Conservation (phyloP, 2,329 filamentous ascomycete genomes). For the Blastomyces emzantsi region DNA sequence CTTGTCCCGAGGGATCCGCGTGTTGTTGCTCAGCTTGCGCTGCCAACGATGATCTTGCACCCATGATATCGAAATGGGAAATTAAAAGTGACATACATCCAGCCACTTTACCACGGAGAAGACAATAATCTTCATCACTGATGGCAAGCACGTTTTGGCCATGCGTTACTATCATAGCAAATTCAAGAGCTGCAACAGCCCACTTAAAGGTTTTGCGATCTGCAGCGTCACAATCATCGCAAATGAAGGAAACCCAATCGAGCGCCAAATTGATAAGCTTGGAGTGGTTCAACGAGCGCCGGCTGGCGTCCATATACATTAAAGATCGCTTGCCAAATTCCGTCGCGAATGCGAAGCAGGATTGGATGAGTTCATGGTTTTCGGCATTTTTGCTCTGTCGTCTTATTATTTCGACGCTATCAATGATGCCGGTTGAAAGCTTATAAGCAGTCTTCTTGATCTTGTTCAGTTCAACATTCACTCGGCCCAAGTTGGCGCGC, state of each 20-base stretch:
- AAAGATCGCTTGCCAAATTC: slow-evolving; percentile 95
- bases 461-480: slow-evolving; percentile 82
- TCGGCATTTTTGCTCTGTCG: slow-evolving; percentile 65
- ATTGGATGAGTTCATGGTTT: slow-evolving; percentile 93
- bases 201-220: slow-evolving; percentile 95
- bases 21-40: slow-evolving; percentile 89
- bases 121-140: slow-evolving; percentile 76
- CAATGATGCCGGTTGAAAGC: slow-evolving; percentile 96
- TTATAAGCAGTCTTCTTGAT: slow-evolving; percentile 96
- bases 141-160: slow-evolving; percentile 89
- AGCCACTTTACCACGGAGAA: slow-evolving; percentile 76
- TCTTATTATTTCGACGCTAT: slow-evolving; percentile 88
- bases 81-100: slow-evolving; percentile 97
- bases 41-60: slow-evolving; percentile 82
- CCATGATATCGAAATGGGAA: slow-evolving; percentile 99
- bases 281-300: slow-evolving; percentile 93
- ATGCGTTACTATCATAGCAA: slow-evolving; percentile 94
- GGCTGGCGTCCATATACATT: slow-evolving; percentile 90
- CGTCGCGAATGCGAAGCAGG: slow-evolving; percentile 97
- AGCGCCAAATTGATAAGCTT: slow-evolving; percentile 87
- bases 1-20: slow-evolving; percentile 67
- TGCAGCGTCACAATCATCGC: slow-evolving; percentile 88
- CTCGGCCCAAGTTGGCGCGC: slow-evolving; percentile 83
- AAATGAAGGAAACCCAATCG: slow-evolving; percentile 97
- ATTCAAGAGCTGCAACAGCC: slow-evolving; percentile 91